Base-by-base conservation (phyloP, 495 filamentous ascomycete species). In the Penicillium canariense region DNA sequence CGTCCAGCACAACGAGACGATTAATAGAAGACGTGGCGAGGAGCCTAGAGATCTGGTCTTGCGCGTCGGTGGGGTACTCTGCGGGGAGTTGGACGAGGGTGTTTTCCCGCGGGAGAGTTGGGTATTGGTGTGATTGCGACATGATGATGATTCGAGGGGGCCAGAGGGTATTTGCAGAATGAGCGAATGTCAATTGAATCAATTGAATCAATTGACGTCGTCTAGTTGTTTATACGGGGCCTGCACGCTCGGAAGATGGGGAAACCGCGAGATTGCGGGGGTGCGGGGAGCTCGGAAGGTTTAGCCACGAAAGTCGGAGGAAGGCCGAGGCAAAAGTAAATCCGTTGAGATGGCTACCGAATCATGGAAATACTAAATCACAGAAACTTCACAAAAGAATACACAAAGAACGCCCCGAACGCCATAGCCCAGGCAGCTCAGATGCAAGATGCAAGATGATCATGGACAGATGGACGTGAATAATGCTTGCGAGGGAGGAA, bases 1-100 rank as follows among this genome's bases (percentile, higher is more conserved):
- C 79, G 39, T 83, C 80, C 14, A 83, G 71, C 3, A 78, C 72
- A 14, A 83, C 75, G 14, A 83, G 72, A 1, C 70, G 70, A 23
- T 63, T 72, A 53, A 67, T 59, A 8, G 58, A 54, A 5, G 68
- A 36, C 15, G 63, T 66, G 49, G 65, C 42, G 22, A 75, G 68
- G 45, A 68, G 55, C 10, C 69, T 51, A 34, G 70, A 61, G 42
- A 73, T 73, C 46, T 71, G 67, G 52, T 65, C 61, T 55, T 72
- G 70, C 1, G 69, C 59, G 55, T 72, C 63, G 11, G 57, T 35
- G 55, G 67, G 44, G 50, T 67, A 72, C 47, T 69, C 67, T 5
- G 63, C 48, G 26, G 72, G 70, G 10, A 75, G 63, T 12, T 64
- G 52, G 30, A 64, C 56, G 34, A 75, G 58, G 3, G 72, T 73